Conservation (phyloP, 768 basidiomycete genomes). For the Suillus subaureus region DNA sequence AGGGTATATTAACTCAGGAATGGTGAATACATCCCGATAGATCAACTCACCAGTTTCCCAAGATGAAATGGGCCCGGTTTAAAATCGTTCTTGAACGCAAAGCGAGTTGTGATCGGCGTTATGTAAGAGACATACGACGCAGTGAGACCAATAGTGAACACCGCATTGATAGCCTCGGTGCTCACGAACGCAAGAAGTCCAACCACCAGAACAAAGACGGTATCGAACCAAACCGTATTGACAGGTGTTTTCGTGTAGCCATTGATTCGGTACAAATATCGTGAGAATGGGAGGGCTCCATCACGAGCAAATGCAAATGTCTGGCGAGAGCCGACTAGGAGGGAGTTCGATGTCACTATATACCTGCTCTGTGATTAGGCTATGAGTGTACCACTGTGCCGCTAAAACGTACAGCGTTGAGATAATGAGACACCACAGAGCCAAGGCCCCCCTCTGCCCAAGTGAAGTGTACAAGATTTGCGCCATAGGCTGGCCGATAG, state of each 20-base stretch:
- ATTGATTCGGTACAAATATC: conserved; percentile 4
- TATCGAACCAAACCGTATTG: not conserved
- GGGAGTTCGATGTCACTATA: conserved; percentile 1
- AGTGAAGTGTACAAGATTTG: not conserved
- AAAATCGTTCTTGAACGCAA: not conserved
- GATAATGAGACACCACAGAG: conserved; percentile 3
- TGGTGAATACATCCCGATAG: not conserved
- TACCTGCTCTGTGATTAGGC: not conserved
- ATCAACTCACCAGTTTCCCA: not conserved
- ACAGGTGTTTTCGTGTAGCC: not conserved
- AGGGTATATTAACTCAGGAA: not conserved
- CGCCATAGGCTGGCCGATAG: conserved; percentile 2
- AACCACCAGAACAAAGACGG: not conserved
- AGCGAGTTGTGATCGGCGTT: not conserved
- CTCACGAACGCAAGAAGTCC: conserved; percentile 2
- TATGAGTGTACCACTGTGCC: not conserved
- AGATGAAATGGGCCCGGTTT: conserved; percentile 2
- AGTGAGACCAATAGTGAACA: not conserved
- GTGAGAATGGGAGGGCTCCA: not conserved
- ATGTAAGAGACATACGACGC: not conserved
- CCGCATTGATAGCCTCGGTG: conserved; percentile 1
- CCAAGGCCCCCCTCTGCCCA: not conserved
- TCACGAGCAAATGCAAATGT: conserved; percentile 4
- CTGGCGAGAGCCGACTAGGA: conserved; percentile 1
- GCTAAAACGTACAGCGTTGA: not conserved